phyloP scores from a whole-genome alignment of 495 filamentous ascomycete genomes.

The Aspergillus steynii region DNA sequence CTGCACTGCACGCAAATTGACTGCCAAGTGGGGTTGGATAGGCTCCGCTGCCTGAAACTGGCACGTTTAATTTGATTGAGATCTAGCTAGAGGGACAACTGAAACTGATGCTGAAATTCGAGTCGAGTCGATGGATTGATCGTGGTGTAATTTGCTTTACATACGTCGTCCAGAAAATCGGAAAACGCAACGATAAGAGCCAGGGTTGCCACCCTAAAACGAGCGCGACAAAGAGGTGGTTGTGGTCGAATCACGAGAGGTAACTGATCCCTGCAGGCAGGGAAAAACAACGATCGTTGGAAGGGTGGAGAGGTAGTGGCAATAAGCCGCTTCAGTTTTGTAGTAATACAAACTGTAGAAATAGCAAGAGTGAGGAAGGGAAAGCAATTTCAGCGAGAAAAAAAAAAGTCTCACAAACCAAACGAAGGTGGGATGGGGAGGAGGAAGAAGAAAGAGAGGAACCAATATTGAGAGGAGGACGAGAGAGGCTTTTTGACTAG shows the following conservation, averaged over 20 bases:
- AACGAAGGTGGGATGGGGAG: slow-evolving; percentile 1
- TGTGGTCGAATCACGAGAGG: neutral
- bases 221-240: neutral
- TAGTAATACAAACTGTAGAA: neutral
- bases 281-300: neutral
- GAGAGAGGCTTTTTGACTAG: slow-evolving; percentile 26
- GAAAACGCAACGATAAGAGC: neutral
- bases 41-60: slow-evolving; percentile 6
- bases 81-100: neutral
- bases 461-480: slow-evolving; percentile 3
- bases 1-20: slow-evolving; percentile 8
- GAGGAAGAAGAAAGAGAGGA: slow-evolving; percentile 9
- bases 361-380: neutral
- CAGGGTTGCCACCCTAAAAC: neutral
- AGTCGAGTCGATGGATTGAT: neutral
- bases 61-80: slow-evolving; percentile 8
- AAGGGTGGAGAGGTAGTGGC: neutral
- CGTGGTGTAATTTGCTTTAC: neutral
- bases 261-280: neutral
- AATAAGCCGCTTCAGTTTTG: neutral
- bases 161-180: neutral
- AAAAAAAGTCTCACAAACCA: neutral
- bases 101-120: neutral
- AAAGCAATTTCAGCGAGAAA: neutral
- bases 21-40: slow-evolving; percentile 1